Evolutionary conservation across 192 early-diverging fungal genomes (phyloP).

Genomic region (Kickxella alabastrina): DNA sequence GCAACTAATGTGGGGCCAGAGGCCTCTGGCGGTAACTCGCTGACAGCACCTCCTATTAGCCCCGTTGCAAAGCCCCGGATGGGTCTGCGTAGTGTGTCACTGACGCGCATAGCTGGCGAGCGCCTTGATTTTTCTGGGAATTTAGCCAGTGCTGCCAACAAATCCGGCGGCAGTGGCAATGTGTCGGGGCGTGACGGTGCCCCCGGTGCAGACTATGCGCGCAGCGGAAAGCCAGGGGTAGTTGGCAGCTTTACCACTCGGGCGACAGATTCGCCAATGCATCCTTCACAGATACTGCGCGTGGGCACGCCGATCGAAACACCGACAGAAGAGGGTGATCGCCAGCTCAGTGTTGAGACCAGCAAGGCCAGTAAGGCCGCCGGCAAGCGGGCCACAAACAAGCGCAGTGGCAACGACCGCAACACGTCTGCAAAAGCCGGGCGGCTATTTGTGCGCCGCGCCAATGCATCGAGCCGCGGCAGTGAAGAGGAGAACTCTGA

Average conservation of each 20-base stretch:
- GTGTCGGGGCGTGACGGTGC: constrained; percentile 15
- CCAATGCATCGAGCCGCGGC: constrained; percentile 38
- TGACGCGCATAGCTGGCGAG: constrained; percentile 33
- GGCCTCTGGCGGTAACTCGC: too few species aligned
- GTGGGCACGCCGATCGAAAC: constrained; percentile 34
- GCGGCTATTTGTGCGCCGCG: constrained; percentile 32
- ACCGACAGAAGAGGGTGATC: constrained; percentile 42
- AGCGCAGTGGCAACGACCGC: constrained; percentile 20
- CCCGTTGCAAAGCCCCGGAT: constrained; percentile 3
- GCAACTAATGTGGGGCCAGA: background rate
- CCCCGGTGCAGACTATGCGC: background rate
- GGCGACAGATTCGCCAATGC: background rate
- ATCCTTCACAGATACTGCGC: constrained; percentile 11
- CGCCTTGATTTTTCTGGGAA: constrained; percentile 3
- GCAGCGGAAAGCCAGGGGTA: background rate
- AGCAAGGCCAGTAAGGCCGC: constrained; percentile 15
- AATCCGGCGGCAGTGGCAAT: constrained; percentile 25
- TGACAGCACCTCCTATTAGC: too few species aligned
- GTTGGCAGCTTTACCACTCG: constrained; percentile 3
- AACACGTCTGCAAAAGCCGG: constrained; percentile 8
- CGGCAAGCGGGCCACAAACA: constrained; percentile 8
- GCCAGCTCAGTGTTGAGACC: constrained; percentile 34
- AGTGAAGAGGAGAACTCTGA: constrained; percentile 45
- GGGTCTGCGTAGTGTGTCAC: constrained; percentile 35
- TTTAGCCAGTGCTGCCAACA: constrained; percentile 1